Percentiles rank a stretch among this genome's conserved stretches.
phyloP scores from a whole-genome alignment of 225 moss, liverwort and hornwort genomes.

The Pleurozium schreberi region DNA sequence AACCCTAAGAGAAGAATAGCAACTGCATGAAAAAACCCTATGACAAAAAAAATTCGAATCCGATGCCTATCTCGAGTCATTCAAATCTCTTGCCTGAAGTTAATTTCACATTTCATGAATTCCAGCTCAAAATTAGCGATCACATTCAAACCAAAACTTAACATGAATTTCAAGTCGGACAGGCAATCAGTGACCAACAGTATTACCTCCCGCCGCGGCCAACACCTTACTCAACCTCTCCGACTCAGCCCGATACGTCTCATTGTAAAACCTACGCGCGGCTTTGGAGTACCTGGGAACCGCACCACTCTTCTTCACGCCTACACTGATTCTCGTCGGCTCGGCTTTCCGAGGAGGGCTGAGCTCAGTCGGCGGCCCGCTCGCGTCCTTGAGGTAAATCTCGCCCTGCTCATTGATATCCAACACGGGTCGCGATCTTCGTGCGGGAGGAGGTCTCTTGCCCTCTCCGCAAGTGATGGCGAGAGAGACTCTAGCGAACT shows the following conservation, averaged over 20 bases:
- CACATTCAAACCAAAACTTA: background rate
- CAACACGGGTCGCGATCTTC: background rate
- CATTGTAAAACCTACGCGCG: slow-evolving; percentile 83
- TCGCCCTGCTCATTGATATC: slow-evolving; percentile 23
- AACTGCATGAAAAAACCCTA: background rate
- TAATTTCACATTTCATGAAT: background rate
- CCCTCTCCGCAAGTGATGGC: background rate
- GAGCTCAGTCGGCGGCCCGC: background rate
- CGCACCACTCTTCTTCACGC: slow-evolving; percentile 42
- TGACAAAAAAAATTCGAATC: background rate
- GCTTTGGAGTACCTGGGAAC: slow-evolving; percentile 73
- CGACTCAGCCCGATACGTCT: slow-evolving; percentile 64
- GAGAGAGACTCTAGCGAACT: background rate
- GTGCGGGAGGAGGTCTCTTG: background rate
- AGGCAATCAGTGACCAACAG: background rate
- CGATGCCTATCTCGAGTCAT: background rate
- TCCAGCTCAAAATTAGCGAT: background rate
- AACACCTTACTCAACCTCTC: slow-evolving; percentile 86
- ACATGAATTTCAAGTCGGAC: background rate
- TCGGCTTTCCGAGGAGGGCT: background rate
- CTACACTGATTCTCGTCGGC: slow-evolving; percentile 22
- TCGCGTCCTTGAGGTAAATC: slow-evolving; percentile 13
- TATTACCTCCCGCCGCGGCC: slow-evolving; percentile 85
- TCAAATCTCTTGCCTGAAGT: background rate
- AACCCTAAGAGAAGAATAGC: background rate